A percentile compares a stretch with the other conserved stretches of the same genome.
Evolutionary conservation across 73 alveolate species (phyloP).

Genomic region (Tetrahymena borealis): DNA sequence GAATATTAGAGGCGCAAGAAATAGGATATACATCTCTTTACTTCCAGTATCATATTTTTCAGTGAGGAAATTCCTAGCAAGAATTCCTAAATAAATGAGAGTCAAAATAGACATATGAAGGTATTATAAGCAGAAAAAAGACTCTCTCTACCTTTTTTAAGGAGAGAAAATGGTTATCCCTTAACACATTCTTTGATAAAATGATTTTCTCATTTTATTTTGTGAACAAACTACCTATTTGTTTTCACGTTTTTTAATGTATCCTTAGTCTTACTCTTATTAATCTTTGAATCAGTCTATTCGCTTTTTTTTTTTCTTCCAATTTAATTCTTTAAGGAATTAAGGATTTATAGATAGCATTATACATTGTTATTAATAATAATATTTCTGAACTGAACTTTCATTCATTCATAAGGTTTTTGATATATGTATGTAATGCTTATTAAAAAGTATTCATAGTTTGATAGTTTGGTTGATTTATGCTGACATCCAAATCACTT

Average conservation of each 20-base stretch:
- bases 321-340: no score
- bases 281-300: not conserved
- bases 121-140: not conserved
- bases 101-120: not conserved
- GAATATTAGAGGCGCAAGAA: not conserved
- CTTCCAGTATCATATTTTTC: not conserved
- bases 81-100: not conserved
- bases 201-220: not conserved
- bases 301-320: not conserved
- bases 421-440: no score
- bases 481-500: no score
- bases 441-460: no score
- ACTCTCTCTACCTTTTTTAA: not conserved
- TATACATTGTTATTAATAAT: no score
- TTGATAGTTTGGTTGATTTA: no score
- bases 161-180: not conserved
- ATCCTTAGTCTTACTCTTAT: not conserved
- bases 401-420: no score
- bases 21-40: not conserved
- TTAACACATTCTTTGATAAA: not conserved
- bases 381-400: no score
- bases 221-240: not conserved
- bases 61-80: not conserved
- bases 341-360: no score
- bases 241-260: not conserved